Percentiles rank a stretch among this genome's conserved stretches.
Conservation (phyloP, 257 asterid genomes). For the Lithospermum erythrorhizon region DNA sequence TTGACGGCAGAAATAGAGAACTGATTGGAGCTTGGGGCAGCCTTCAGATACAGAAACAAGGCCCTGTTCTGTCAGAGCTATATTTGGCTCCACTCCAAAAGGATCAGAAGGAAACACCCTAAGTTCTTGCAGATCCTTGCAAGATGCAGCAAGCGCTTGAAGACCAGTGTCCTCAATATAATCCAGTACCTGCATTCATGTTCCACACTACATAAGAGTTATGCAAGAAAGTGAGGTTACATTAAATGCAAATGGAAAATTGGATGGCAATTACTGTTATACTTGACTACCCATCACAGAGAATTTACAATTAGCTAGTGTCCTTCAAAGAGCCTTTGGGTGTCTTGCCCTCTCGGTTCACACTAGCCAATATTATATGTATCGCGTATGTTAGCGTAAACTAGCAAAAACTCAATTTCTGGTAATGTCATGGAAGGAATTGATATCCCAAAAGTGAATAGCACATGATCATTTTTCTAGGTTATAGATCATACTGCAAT, state of each 20-base stretch:
- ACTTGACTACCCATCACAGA: not conserved
- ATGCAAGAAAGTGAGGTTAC: not conserved
- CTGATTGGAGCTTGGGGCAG: not conserved
- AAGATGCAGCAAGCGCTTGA: constrained; percentile 8
- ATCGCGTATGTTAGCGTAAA: too few relatives aligned
- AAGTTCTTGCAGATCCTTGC: constrained; percentile 6
- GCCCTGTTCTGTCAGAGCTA: constrained; percentile 1
- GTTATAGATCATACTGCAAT: too few relatives aligned
- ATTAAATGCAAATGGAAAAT: not conserved
- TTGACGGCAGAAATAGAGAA: not conserved
- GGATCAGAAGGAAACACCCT: constrained; percentile 1
- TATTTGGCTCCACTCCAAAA: not conserved
- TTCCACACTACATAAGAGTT: not conserved
- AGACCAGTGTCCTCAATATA: constrained; percentile 18
- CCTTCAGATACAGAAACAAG: not conserved
- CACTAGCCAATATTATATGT: too few relatives aligned
- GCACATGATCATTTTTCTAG: too few relatives aligned
- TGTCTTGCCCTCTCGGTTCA: too few relatives aligned
- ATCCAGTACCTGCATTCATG: constrained; percentile 14
- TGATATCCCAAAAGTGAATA: too few relatives aligned
- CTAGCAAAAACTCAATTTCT: too few relatives aligned
- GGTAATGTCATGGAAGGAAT: too few relatives aligned
- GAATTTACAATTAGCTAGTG: not conserved
- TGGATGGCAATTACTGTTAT: not conserved
- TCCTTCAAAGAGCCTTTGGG: too few relatives aligned